phyloP scores from a whole-genome alignment of 305 asterid genomes.

The Nicotiana rustica region DNA sequence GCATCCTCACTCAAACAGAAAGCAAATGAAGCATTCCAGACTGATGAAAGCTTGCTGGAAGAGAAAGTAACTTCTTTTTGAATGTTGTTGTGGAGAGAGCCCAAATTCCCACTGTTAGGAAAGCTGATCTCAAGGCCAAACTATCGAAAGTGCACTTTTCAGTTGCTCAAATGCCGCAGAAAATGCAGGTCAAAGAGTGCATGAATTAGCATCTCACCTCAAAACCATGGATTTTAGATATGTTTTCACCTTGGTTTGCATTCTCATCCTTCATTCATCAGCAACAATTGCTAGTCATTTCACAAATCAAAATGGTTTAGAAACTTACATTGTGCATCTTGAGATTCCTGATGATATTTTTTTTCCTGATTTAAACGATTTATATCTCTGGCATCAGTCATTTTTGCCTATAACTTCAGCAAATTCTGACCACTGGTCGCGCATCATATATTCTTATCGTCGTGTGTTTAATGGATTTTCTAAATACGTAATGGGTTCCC shows the following conservation, averaged over 20 bases:
- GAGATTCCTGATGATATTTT: not conserved
- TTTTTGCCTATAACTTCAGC: conserved; percentile 24
- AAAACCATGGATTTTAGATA: not conserved
- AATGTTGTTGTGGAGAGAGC: conserved; percentile 88
- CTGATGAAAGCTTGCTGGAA: conserved; percentile 83
- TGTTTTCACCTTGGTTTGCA: not conserved
- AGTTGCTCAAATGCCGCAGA: too few species aligned
- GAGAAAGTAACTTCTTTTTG: conserved; percentile 83
- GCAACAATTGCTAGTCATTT: too few species aligned
- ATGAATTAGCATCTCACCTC: not conserved
- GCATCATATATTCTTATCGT: conserved; percentile 43
- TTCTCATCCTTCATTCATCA: not conserved
- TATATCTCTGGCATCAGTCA: conserved; percentile 17
- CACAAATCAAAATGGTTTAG: too few species aligned
- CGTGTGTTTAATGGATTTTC: conserved; percentile 40
- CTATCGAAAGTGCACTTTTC: conserved; percentile 30
- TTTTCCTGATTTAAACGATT: conserved; percentile 1
- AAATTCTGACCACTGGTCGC: conserved; percentile 28
- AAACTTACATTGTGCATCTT: conserved; percentile 5
- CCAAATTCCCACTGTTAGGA: conserved; percentile 77
- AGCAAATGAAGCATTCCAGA: conserved; percentile 69
- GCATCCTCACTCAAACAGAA: conserved; percentile 81
- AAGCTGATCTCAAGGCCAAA: conserved; percentile 85
- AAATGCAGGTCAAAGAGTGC: too few species aligned
- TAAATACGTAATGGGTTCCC: too few species aligned